Evolutionary conservation across 202 grass and related monocot genomes (phyloP).

Genomic region (Eragrostis tef): DNA sequence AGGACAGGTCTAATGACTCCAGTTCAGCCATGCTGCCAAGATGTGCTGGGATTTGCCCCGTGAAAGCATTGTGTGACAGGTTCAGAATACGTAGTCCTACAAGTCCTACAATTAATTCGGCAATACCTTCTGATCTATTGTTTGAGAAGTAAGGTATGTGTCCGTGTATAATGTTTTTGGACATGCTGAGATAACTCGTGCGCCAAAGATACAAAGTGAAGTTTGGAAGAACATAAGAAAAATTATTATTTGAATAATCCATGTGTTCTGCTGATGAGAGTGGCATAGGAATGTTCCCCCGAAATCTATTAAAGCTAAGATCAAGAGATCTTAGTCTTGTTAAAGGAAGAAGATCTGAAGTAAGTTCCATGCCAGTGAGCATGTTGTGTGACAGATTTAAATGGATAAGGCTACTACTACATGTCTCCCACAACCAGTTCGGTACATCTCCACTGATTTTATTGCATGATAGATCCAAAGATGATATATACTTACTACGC

Average conservation of each 20-base stretch:
- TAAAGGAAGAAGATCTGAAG: not conserved
- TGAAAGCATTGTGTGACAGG: slow-evolving; percentile 59
- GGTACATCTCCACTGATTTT: slow-evolving; percentile 57
- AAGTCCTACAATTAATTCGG: slow-evolving; percentile 44
- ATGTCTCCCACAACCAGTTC: slow-evolving; percentile 44
- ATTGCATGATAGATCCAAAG: slow-evolving; percentile 49
- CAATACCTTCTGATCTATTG: slow-evolving; percentile 54
- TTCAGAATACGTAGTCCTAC: slow-evolving; percentile 46
- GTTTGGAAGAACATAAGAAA: slow-evolving; percentile 47
- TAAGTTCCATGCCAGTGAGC: slow-evolving; percentile 27
- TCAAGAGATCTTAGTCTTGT: slow-evolving; percentile 8
- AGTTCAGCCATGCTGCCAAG: slow-evolving; percentile 44
- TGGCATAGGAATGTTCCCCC: slow-evolving; percentile 42
- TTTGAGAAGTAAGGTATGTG: slow-evolving; percentile 47
- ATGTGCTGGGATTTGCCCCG: slow-evolving; percentile 42
- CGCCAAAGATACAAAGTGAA: not conserved
- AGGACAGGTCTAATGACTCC: slow-evolving; percentile 61
- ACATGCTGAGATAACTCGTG: slow-evolving; percentile 49
- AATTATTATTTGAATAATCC: slow-evolving; percentile 60
- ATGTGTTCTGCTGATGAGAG: not conserved
- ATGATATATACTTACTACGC: not conserved
- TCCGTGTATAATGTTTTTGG: slow-evolving; percentile 51
- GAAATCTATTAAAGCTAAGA: slow-evolving; percentile 58
- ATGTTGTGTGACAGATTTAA: slow-evolving; percentile 55
- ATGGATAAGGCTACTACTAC: not conserved